Evolutionary conservation across 164 flowering plant genomes (phyloP).

Genomic region (Dillenia suffruticosa): DNA sequence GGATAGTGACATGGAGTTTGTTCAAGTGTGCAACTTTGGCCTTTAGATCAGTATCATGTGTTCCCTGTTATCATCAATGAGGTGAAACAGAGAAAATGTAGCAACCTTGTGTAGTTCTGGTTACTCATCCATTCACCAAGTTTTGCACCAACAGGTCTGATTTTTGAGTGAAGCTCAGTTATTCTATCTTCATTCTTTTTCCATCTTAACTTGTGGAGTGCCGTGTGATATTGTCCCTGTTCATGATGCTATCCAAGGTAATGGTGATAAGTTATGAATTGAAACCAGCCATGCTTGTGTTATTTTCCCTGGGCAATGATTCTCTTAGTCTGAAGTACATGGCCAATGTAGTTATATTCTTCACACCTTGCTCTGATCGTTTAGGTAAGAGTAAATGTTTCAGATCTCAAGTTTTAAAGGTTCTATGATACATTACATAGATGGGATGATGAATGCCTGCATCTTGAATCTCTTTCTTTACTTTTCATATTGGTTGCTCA

Average conservation of each 20-base stretch:
- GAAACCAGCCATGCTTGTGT: no score
- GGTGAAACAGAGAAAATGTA: constrained; percentile 12
- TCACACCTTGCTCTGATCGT: no score
- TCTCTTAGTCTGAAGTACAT: no score
- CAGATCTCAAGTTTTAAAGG: no score
- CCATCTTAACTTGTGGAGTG: constrained; percentile 1
- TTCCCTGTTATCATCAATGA: constrained; percentile 1
- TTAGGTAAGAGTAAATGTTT: no score
- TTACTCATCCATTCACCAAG: neutral
- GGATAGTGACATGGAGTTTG: constrained; percentile 84
- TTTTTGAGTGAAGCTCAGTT: constrained; percentile 22
- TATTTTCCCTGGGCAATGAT: no score
- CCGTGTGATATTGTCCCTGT: constrained; percentile 4
- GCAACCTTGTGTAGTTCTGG: constrained; percentile 6
- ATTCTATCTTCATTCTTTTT: constrained; percentile 5
- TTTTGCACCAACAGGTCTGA: constrained; percentile 6
- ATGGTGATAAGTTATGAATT: no score
- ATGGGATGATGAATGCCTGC: no score
- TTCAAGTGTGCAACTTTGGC: constrained; percentile 94
- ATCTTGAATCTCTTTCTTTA: no score
- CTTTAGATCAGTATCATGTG: constrained; percentile 34
- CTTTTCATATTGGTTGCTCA: no score
- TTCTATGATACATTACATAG: no score
- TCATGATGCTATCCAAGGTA: neutral
- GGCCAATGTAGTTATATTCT: no score